Conservation (phyloP, 768 basidiomycete species). For the Daedalea quercina region DNA sequence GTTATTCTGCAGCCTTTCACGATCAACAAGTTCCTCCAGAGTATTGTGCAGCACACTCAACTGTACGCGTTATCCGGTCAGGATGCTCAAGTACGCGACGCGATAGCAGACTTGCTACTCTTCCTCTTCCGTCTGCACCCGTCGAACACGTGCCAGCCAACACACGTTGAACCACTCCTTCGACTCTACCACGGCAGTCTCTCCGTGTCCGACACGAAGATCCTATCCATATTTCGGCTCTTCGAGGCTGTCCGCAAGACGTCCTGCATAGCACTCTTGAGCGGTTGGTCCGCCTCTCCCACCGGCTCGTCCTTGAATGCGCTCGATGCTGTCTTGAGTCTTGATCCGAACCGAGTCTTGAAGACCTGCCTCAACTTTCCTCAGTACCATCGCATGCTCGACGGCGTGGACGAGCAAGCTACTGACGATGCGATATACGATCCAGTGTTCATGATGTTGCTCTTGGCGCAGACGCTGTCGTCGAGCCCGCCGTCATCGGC, state of each 20-base stretch:
- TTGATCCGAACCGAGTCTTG: constrained; percentile 65
- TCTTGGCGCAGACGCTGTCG: constrained; percentile 61
- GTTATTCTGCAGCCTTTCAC: constrained; percentile 50
- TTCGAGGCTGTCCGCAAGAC: constrained; percentile 68
- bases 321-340: constrained; percentile 59
- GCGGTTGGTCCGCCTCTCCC: constrained; percentile 52
- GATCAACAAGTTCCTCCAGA: constrained; percentile 74
- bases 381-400: constrained; percentile 46
- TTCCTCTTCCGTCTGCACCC: constrained; percentile 73
- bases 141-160: constrained; percentile 77
- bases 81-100: constrained; percentile 30
- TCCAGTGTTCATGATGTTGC: constrained; percentile 64
- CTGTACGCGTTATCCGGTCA: constrained; percentile 44
- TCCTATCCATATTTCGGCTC: constrained; percentile 71
- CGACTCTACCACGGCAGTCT: constrained; percentile 70
- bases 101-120: constrained; percentile 51
- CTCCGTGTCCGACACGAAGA: constrained; percentile 51
- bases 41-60: constrained; percentile 60
- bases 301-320: constrained; percentile 37
- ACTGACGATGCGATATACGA: constrained; percentile 52
- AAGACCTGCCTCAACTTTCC: constrained; percentile 72
- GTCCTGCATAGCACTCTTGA: constrained; percentile 58
- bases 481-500: constrained; percentile 52
- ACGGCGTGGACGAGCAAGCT: constrained; percentile 23
- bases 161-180: constrained; percentile 74